Percentiles rank a stretch among this genome's conserved stretches.
Evolutionary conservation across 768 basidiomycete species (phyloP).

Genomic region (Tubosaeta sp.): DNA sequence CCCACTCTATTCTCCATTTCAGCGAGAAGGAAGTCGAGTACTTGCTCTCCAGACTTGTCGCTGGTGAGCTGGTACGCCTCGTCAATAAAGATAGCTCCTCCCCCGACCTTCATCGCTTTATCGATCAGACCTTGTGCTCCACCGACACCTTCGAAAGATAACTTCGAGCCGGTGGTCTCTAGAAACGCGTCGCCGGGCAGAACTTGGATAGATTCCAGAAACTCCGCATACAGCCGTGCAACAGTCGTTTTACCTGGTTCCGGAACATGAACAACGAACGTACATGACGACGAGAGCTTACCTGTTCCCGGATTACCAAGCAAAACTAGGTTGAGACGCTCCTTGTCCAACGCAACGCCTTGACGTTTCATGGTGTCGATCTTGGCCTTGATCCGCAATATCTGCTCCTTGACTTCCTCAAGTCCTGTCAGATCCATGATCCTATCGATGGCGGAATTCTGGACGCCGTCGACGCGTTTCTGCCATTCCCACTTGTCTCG

Average conservation of each 20-base stretch:
- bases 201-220: slow-evolving; percentile 51
- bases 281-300: slow-evolving; percentile 52
- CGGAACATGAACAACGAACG: background rate
- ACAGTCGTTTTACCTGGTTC: background rate
- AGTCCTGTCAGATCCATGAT: slow-evolving; percentile 67
- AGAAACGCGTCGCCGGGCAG: slow-evolving; percentile 51
- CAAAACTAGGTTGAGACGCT: slow-evolving; percentile 57
- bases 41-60: slow-evolving; percentile 46
- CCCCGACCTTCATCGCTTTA: slow-evolving; percentile 45
- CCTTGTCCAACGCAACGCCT: slow-evolving; percentile 42
- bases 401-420: slow-evolving; percentile 56
- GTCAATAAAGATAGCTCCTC: slow-evolving; percentile 66
- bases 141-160: slow-evolving; percentile 53
- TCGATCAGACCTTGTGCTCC: slow-evolving; percentile 34
- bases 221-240: slow-evolving; percentile 59
- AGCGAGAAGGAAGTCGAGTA: slow-evolving; percentile 65
- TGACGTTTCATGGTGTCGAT: slow-evolving; percentile 48
- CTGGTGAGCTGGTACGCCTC: slow-evolving; percentile 66
- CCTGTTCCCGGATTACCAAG: slow-evolving; percentile 74
- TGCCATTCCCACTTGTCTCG: background rate
- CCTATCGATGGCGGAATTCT: slow-evolving; percentile 50
- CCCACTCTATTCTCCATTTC: slow-evolving; percentile 74
- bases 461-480: slow-evolving; percentile 51
- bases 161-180: slow-evolving; percentile 59
- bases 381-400: slow-evolving; percentile 54